Evolutionary conservation across 1,284 basidiomycete species (phyloP).

Genomic region (Ceratobasidium sp.): DNA sequence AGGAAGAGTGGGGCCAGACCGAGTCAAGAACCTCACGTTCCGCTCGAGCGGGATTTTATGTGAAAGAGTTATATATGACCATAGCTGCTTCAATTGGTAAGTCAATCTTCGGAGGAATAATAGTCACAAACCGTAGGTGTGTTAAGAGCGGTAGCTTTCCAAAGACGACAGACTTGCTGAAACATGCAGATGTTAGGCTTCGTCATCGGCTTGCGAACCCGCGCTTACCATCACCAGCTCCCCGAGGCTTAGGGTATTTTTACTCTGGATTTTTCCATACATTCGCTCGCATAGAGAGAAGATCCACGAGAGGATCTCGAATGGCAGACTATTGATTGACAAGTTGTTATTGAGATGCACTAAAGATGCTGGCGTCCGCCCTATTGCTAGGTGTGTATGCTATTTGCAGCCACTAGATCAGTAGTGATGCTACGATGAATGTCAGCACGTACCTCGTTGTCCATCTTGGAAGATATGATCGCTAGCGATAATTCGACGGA

Average conservation of each 20-base stretch:
- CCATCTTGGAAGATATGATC: no score
- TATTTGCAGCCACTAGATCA: no score
- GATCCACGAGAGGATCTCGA: background rate
- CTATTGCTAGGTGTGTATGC: no score
- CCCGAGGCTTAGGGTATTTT: no score
- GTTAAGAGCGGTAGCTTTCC: slow-evolving; percentile 11
- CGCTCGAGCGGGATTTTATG: background rate
- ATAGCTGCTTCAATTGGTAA: background rate
- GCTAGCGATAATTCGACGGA: no score
- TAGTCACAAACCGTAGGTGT: slow-evolving; percentile 26
- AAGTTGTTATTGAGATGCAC: background rate
- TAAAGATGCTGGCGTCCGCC: no score
- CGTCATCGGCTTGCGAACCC: background rate
- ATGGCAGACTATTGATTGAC: background rate
- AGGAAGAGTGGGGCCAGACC: slow-evolving; percentile 1
- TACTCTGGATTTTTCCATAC: background rate
- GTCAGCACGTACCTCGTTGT: no score
- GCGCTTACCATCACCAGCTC: background rate
- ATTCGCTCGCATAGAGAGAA: background rate
- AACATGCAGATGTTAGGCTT: background rate
- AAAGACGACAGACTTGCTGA: slow-evolving; percentile 31
- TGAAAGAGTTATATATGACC: slow-evolving; percentile 17
- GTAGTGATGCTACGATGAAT: no score
- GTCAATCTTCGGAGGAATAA: background rate
- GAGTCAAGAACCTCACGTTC: background rate